Evolutionary conservation across 495 filamentous ascomycete genomes (phyloP).

Genomic region (Cudoniella acicularis): DNA sequence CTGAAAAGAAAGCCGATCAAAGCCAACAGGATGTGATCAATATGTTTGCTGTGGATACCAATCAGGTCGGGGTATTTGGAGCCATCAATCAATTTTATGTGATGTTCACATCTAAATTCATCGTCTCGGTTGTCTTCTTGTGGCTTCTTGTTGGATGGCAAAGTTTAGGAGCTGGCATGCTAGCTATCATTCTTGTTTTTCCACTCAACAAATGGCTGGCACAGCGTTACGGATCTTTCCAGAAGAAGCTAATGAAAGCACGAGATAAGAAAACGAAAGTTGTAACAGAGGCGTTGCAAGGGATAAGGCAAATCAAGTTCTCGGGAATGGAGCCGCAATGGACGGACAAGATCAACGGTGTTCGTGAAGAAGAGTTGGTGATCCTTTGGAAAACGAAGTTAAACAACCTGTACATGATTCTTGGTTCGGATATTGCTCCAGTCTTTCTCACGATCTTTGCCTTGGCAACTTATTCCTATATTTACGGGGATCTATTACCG

Average conservation of each 20-base stretch:
- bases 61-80: conserved; percentile 68
- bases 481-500: conserved; percentile 59
- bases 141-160: conserved; percentile 71
- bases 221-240: conserved; percentile 60
- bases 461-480: conserved; percentile 61
- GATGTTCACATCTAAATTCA: conserved; percentile 53
- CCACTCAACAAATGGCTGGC: conserved; percentile 69
- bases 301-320: conserved; percentile 76
- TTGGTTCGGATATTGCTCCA: conserved; percentile 71
- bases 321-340: conserved; percentile 74
- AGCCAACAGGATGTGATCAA: conserved; percentile 55
- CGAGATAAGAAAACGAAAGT: conserved; percentile 75
- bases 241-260: conserved; percentile 74
- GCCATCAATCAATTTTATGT: conserved; percentile 64
- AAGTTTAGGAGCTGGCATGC: conserved; percentile 63
- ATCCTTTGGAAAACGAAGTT: conserved; percentile 60
- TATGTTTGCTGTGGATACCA: conserved; percentile 72
- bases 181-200: conserved; percentile 57
- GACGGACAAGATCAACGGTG: conserved; percentile 63
- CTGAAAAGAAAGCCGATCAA: conserved; percentile 37
- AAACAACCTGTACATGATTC: conserved; percentile 27
- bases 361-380: conserved; percentile 61
- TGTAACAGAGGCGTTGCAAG: conserved; percentile 76
- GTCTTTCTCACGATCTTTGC: conserved; percentile 69
- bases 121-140: conserved; percentile 64